phyloP scores from a whole-genome alignment of 495 filamentous ascomycete genomes.

The Aspergillus indologenus region DNA sequence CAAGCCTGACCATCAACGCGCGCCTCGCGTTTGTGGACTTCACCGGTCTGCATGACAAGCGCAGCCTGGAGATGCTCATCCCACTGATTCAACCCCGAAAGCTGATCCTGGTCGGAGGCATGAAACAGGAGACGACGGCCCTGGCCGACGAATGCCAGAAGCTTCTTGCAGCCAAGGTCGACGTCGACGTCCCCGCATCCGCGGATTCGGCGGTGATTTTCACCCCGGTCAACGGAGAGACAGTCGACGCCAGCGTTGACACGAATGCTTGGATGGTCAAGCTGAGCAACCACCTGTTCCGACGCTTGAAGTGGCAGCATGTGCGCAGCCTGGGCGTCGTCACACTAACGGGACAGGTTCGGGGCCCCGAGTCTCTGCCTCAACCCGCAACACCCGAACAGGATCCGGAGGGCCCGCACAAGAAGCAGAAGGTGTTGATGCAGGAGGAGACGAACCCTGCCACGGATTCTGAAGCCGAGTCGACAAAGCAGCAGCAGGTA shows the following conservation, averaged over 20 bases:
- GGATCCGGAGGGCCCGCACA: constrained; percentile 50
- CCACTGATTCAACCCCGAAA: constrained; percentile 93
- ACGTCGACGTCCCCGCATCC: constrained; percentile 30
- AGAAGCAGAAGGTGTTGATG: constrained; percentile 64
- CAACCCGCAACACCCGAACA: constrained; percentile 27
- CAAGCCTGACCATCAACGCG: constrained; percentile 62
- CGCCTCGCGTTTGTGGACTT: constrained; percentile 88
- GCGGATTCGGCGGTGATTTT: constrained; percentile 62
- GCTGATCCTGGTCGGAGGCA: constrained; percentile 82
- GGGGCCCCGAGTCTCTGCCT: constrained; percentile 28
- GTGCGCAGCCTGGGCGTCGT: constrained; percentile 86
- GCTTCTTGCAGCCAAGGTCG: constrained; percentile 57
- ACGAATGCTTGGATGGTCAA: constrained; percentile 97
- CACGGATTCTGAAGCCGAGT: not conserved
- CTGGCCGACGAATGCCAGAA: constrained; percentile 80
- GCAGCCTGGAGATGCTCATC: constrained; percentile 88
- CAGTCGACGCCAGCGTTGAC: constrained; percentile 88
- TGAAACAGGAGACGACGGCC: constrained; percentile 66
- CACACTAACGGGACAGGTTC: constrained; percentile 69
- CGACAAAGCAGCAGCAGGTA: not conserved
- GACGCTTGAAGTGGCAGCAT: constrained; percentile 89
- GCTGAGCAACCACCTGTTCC: constrained; percentile 76
- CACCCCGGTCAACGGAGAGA: constrained; percentile 67
- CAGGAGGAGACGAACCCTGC: constrained; percentile 24
- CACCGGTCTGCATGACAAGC: constrained; percentile 85